Evolutionary conservation across 176 grass and related monocot species (phyloP).

Genomic region (Coix lacrymajobi): DNA sequence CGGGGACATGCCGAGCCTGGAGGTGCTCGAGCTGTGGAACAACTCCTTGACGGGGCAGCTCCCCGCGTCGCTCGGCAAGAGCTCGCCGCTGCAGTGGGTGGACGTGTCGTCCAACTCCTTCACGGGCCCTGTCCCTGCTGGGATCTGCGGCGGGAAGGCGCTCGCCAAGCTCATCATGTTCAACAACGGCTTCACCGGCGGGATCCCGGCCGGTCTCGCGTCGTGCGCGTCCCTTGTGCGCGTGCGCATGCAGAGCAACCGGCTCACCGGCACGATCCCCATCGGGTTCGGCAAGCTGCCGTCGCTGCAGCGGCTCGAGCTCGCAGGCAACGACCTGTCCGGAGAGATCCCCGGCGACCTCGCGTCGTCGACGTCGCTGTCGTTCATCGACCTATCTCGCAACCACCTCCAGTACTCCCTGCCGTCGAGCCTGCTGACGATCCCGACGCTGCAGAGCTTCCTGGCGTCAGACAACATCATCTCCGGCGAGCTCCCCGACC

Average conservation of each 20-base stretch:
- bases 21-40: constrained; percentile 92
- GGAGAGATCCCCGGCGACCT: constrained; percentile 85
- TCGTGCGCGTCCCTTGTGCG: constrained; percentile 75
- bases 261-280: constrained; percentile 64
- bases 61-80: constrained; percentile 54
- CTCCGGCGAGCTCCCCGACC: constrained; percentile 67
- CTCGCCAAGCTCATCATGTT: constrained; percentile 87
- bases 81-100: constrained; percentile 75
- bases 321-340: constrained; percentile 67
- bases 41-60: constrained; percentile 76
- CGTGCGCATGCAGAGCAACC: constrained; percentile 78
- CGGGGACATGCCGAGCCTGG: constrained; percentile 50
- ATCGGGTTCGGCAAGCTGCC: constrained; percentile 68
- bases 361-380: constrained; percentile 57
- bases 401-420: constrained; percentile 63
- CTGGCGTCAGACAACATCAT: constrained; percentile 73
- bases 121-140: constrained; percentile 41
- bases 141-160: constrained; percentile 62
- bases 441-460: constrained; percentile 77
- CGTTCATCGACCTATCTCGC: constrained; percentile 81
- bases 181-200: constrained; percentile 71
- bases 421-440: constrained; percentile 61
- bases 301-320: constrained; percentile 69
- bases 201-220: constrained; percentile 55
- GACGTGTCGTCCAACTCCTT: constrained; percentile 87